phyloP scores from a whole-genome alignment of 805 yeast species.

The Candida coleopterorum region DNA sequence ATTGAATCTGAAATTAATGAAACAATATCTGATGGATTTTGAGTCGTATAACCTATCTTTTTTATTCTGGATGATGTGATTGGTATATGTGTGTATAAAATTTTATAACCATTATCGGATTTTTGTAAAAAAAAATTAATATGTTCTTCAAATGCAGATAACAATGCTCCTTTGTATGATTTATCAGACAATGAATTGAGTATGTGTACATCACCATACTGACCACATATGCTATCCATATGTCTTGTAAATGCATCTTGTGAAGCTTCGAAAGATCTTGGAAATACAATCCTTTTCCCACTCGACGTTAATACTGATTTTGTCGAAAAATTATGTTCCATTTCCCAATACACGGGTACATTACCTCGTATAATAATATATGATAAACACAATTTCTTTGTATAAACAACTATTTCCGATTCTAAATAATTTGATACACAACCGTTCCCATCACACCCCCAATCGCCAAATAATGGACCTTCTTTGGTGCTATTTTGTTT shows the following conservation, averaged over 20 bases:
- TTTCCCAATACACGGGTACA: conserved; percentile 53
- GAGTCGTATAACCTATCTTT: conserved; percentile 29
- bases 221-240: conserved; percentile 42
- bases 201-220: conserved; percentile 47
- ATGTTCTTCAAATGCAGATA: conserved; percentile 33
- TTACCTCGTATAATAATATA: conserved; percentile 48
- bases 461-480: conserved; percentile 52
- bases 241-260: conserved; percentile 49
- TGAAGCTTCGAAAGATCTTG: conserved; percentile 50
- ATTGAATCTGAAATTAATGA: conserved; percentile 28
- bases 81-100: conserved; percentile 26
- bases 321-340: conserved; percentile 38
- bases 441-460: conserved; percentile 56
- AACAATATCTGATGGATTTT: conserved; percentile 30
- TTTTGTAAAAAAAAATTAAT: conserved; percentile 29
- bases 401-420: conserved; percentile 45
- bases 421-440: conserved; percentile 49
- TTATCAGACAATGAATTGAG: conserved; percentile 44
- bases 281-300: conserved; percentile 41
- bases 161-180: conserved; percentile 43
- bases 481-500: conserved; percentile 46
- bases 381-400: conserved; percentile 37
- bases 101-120: conserved; percentile 27
- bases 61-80: conserved; percentile 28
- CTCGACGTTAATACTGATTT: conserved; percentile 27